A percentile compares a stretch with the other conserved stretches of the same genome.
Evolutionary conservation across 2,329 filamentous ascomycete genomes (phyloP).

Genomic region (Aureobasidium melanogenum): DNA sequence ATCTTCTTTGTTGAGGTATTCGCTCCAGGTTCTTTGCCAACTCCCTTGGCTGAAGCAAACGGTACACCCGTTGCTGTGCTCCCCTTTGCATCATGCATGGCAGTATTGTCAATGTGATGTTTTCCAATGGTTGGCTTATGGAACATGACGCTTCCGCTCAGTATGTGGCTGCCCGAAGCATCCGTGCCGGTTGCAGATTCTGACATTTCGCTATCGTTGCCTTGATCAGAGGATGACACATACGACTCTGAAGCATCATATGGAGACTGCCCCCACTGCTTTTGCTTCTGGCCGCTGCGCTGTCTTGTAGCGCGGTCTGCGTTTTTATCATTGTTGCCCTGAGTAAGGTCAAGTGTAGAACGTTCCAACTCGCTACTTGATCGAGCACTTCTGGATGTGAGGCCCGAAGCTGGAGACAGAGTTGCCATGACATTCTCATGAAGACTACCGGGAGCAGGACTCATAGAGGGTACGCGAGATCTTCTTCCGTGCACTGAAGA

Average conservation of each 20-base stretch:
- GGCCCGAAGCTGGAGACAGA: constrained; percentile 31
- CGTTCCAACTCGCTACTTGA: constrained; percentile 35
- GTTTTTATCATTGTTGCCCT: constrained; percentile 24
- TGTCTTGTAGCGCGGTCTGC: not conserved
- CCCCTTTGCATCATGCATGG: not conserved
- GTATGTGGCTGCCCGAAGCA: constrained; percentile 82
- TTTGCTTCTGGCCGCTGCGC: not conserved
- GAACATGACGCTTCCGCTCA: constrained; percentile 82
- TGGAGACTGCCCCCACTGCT: constrained; percentile 22
- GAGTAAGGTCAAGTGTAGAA: constrained; percentile 29
- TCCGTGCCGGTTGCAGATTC: constrained; percentile 61
- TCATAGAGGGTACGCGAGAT: constrained; percentile 10
- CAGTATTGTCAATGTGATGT: constrained; percentile 14
- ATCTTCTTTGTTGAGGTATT: not conserved
- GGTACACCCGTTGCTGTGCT: not conserved
- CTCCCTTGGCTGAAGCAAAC: not conserved
- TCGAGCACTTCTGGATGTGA: constrained; percentile 29
- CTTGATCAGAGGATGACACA: constrained; percentile 27
- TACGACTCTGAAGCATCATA: constrained; percentile 66
- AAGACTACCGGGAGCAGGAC: constrained; percentile 12
- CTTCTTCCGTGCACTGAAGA: constrained; percentile 3
- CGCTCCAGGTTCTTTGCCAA: constrained; percentile 18
- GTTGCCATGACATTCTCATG: constrained; percentile 35
- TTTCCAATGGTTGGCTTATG: constrained; percentile 59
- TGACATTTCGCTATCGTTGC: constrained; percentile 12